Evolutionary conservation across 352 stramenopile genomes (phyloP), one percentile per base, ranked within the genome.

Genomic region (Phytophthora rubi): DNA sequence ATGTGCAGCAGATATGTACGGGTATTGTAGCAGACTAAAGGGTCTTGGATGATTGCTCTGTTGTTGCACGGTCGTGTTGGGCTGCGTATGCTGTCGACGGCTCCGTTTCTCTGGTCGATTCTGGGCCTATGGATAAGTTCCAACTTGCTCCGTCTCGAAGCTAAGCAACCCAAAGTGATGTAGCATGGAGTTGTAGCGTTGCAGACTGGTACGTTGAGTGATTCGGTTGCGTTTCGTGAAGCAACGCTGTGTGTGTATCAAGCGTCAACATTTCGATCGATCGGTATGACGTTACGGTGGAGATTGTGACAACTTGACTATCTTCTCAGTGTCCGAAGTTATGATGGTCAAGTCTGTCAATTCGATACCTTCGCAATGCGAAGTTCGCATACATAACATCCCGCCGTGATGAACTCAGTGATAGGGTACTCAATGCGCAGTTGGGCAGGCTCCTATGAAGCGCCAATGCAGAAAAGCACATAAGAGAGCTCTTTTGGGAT

Each of bases 91-190:
- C 6, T 23, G 6, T 49, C 16, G 42, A 5, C 15, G 42, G 6
- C 42, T 49, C 42, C 42, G 42, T 49, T 49, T 49, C 42, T 49
- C 42, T 49, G 16, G 42, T 49, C 42, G 42, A 49, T 49, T 49
- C 42, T 49, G 42, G 42, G 42, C 42, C 42, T n/a, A 26, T 26
- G 23, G 23, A 26, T 26, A 49, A 49, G 18, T 49, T 49, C 15
- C 42, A 23, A 16, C 42, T 21, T 21, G 42, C 42, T 49, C 42
- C 42, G 42, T 49, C 42, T 49, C 10, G n/a, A 23, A 21, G 15
- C 42, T 49, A 23, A 49, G 42, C 6, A 16, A 49, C 18, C 42
- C 16, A 9, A 23, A n/a, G 8, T 13, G 42, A 49, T 49, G 37
- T 45, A 45, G 37, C 13, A 7, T 8, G 13, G 3, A 45, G 37